Base-by-base conservation (phyloP, 1,284 basidiomycete genomes). In the Volvariella volvacea region DNA sequence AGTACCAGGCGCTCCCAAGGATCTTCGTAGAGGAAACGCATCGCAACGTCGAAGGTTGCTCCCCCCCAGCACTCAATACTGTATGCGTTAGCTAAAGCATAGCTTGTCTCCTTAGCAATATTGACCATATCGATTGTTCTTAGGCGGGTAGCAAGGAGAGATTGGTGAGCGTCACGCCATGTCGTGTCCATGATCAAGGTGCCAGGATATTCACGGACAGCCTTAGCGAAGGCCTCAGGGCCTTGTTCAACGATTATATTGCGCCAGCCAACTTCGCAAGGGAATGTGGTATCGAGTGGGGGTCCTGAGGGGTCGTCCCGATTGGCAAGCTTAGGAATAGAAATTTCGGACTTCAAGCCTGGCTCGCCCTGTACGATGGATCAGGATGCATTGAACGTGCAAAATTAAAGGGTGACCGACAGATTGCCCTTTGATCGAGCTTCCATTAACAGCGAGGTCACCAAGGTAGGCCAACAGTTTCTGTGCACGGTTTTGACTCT, bases 21-120 rank as follows among this genome's bases (percentile, higher is more conserved):
- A 69, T 99, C 96, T 67, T 99, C 96, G 66, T 99, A 98, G 62
- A 99, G 72, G 88, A 99, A 99, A 46, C 95, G 86, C 95, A 99
- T 98, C 25, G 96, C 89, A 41, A 99, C 96, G 66, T 99, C 96
- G 61, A 99, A 99, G 3, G 96, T 99, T 39, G 96, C 96, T 53
- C 96, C 96, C 61, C 96, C 96, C 96, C 96, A 99, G 76, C 95
- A 98, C 66, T 99, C 96, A 53, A 99, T 69, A 61, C 89, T 89
- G 74, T 93, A 99, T 16, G 96, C 91, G 60, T 98, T 99, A 42
- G 91, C 82, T 44, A 99, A 76, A 6, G 94, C 95, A 65, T 91
- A 87, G 58, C 86, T 91, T 1, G 96, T 99, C 75, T 97, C 93
- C 68, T 92, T 97, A 49, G 96, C 96, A 55, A 99, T 97, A 72